Evolutionary conservation across 1,284 basidiomycete genomes (phyloP).

Genomic region (Tilletia indica): DNA sequence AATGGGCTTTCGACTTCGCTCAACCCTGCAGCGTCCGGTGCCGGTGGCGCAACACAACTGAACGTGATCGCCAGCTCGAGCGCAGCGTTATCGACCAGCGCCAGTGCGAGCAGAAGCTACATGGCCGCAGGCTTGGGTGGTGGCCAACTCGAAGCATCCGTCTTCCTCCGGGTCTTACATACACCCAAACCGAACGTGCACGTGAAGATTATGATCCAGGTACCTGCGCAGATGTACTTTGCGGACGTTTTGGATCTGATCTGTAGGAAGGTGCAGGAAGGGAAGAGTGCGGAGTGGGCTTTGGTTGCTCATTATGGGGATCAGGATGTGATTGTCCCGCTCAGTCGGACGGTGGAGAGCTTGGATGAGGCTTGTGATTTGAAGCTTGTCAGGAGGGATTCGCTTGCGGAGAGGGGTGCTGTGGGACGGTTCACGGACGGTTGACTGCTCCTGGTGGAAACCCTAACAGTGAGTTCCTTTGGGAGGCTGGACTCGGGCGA

Average conservation of each 20-base stretch:
- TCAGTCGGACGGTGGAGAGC: conserved; percentile 94
- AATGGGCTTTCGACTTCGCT: background rate
- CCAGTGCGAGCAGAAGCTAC: background rate
- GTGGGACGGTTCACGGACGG: no score
- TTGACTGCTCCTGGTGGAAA: conserved; percentile 66
- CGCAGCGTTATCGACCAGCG: background rate
- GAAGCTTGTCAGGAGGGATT: conserved; percentile 70
- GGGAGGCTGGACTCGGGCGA: conserved; percentile 37
- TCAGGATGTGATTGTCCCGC: conserved; percentile 72
- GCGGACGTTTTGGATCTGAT: conserved; percentile 80
- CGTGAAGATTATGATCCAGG: conserved; percentile 56
- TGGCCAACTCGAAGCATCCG: conserved; percentile 24
- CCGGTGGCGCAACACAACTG: no score
- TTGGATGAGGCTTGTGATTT: conserved; percentile 82
- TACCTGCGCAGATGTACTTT: conserved; percentile 84
- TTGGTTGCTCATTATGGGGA: conserved; percentile 28
- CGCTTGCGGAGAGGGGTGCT: conserved; percentile 38
- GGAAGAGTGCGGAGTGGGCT: conserved; percentile 47
- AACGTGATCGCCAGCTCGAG: background rate
- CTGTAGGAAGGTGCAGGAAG: conserved; percentile 47
- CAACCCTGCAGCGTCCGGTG: no score
- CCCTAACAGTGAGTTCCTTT: conserved; percentile 67
- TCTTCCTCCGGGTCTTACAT: conserved; percentile 47
- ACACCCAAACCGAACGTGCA: conserved; percentile 46
- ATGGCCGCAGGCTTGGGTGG: background rate